Evolutionary conservation across 495 filamentous ascomycete genomes (phyloP), one percentile per base, ranked within the genome.

Genomic region (Daldinia loculata): DNA sequence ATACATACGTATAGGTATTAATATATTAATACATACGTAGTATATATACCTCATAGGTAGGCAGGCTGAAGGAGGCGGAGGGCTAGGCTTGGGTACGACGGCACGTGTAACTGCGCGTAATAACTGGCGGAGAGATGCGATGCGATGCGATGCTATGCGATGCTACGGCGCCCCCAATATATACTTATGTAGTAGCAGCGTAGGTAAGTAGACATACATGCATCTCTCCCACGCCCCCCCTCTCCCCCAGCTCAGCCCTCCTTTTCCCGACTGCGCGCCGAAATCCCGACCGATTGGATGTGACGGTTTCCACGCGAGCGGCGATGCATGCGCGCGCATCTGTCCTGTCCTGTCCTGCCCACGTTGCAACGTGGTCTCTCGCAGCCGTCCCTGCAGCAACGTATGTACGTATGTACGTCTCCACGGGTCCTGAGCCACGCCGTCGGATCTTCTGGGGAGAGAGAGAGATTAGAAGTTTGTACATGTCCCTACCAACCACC

Each of bases 281-380:
- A 72, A 63, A 51, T 68, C 64, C 65, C 70, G 65, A 62, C 56
- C 70, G 70, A 69, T 72, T 72, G 70, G 70, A 39, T 69, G 29
- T n/a, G 61, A 61, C 30, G 56, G 65, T 65, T 61, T 60, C 64
- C 70, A 69, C 59, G 70, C 65, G 65, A 56, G 56, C 55, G 56
- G 67, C 56, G 51, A 48, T 32, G 56, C 61, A 61, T 36, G 43
- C 12, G 17, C 43, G 43, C 19, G 39, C 41, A 58, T 52, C 24
- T 30, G 26, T 26, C 50, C 14, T 30, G 50, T 51, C n/a, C 45
- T 48, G 39, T 66, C 19, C 61, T 56, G 65, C 65, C 66, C 70
- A 69, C 61, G 70, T 73, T 73, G 66, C 66, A 69, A 73, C 70
- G 65, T 73, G 66, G 70, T 69, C 61, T 65, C 56, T 69, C 65